Conservation (phyloP, 1,139 yeast species). For the Blastobotrys malaysiensis region DNA sequence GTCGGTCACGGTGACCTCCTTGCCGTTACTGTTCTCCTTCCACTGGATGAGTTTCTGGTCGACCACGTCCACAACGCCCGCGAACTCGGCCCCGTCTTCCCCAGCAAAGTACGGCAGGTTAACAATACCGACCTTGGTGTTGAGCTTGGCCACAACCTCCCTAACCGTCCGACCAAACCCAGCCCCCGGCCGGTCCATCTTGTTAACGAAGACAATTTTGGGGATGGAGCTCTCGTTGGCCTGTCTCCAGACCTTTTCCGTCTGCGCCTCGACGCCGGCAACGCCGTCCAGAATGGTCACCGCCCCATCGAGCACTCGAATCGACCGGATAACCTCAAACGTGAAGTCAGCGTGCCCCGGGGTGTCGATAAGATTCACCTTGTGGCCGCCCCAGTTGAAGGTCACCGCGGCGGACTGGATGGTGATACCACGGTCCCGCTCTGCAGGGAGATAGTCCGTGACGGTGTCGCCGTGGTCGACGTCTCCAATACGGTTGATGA, state of each 20-base stretch:
- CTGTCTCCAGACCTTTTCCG: conserved; percentile 95
- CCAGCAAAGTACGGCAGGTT: conserved; percentile 69
- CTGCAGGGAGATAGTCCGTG: conserved; percentile 87
- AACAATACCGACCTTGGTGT: conserved; percentile 66
- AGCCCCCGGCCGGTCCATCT: conserved; percentile 96
- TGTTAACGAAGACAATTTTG: conserved; percentile 72
- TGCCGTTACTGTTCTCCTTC: conserved; percentile 54
- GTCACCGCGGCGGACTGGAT: conserved; percentile 96
- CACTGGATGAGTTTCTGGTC: conserved; percentile 62
- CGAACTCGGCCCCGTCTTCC: conserved; percentile 45
- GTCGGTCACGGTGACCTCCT: conserved; percentile 47
- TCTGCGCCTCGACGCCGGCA: conserved; percentile 97
- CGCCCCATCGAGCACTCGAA: conserved; percentile 89
- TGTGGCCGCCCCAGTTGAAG: conserved; percentile 73
- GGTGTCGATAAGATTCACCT: conserved; percentile 85
- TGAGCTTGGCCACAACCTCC: conserved; percentile 74
- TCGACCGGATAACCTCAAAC: conserved; percentile 85
- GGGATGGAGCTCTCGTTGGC: conserved; percentile 67
- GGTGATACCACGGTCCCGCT: conserved; percentile 89
- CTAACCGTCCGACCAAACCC: conserved; percentile 86
- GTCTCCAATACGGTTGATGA: conserved; percentile 75
- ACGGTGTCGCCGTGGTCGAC: conserved; percentile 97
- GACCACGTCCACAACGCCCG: conserved; percentile 80
- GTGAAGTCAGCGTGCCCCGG: conserved; percentile 99
- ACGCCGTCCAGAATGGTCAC: conserved; percentile 91